Conservation (phyloP, 2,329 filamentous ascomycete species). For the Epichloe bromicola region DNA sequence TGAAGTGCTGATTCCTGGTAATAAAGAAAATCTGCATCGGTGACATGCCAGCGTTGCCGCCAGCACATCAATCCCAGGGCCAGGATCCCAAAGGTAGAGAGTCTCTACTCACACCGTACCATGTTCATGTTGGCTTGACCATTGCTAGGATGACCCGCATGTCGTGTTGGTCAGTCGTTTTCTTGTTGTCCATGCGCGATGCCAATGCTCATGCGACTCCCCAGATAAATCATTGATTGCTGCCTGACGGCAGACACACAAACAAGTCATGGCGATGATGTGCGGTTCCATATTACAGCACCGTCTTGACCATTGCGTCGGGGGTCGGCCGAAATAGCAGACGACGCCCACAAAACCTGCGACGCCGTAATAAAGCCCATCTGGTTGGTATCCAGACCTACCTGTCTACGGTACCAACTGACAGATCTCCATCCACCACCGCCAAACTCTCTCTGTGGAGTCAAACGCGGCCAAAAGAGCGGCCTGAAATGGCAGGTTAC, state of each 20-base stretch:
- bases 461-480: not conserved
- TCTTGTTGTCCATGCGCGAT: not conserved
- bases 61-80: not conserved
- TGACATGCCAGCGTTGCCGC: not conserved
- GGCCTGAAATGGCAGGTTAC: constrained; percentile 4
- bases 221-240: too few species aligned
- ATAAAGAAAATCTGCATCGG: not conserved
- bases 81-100: not conserved
- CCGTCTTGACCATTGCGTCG: not conserved
- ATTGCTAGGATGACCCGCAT: not conserved
- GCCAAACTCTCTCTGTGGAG: not conserved
- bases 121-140: not conserved
- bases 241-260: not conserved
- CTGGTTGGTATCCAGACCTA: too few species aligned
- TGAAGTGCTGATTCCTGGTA: not conserved
- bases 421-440: too few species aligned
- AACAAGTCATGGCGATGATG: not conserved
- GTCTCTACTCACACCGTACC: not conserved
- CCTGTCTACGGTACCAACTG: too few species aligned
- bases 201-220: too few species aligned
- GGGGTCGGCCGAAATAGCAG: too few species aligned
- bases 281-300: not conserved
- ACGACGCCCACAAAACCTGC: too few species aligned
- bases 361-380: too few species aligned
- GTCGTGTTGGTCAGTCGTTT: not conserved